Base-by-base conservation (phyloP, 768 basidiomycete genomes). In the Trametes sanguinea region DNA sequence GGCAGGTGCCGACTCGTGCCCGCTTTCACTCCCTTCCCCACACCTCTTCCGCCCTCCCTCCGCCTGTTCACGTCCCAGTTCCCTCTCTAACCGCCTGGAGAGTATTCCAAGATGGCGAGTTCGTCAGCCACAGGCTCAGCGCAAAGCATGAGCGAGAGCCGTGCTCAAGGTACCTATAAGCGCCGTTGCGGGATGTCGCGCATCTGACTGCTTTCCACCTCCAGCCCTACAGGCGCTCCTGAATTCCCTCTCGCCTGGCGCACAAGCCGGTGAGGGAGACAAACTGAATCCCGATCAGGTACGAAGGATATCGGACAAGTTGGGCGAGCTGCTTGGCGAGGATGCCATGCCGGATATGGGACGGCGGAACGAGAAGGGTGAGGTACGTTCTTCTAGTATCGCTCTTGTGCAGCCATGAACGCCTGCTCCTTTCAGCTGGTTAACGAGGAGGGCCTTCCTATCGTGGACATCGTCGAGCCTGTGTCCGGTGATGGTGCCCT, bases 401-500 rank as follows among this genome's bases (percentile, higher is more conserved):
- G 48, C 61, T 35, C 64, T 65, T 66, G 60, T 66, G 54, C 46
- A 42, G n/a, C 48, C 10, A 52, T 51, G 48, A 61, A 64, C 51
- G n/a, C 32, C 50, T 51, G 29, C 35, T 14, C 37, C 46, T 17
- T 67, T 6, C 62, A 92, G 90, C 77, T 87, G 54, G 67, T 88
- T 43, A 89, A 89, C 67, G 89, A 91, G 67, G 90, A 93, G 51
- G 90, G 89, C 3, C 81, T 90, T 42, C 90, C 90, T 10, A 87
- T 93, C 63, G 78, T 92, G 62, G 91, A 93, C 40, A 87, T 93
- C 59, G 81, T 80, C 33, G 91, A 93, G 68, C 85, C 84, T 44
- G 67, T 81, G 4, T 52, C 73, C 14, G 69, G 67, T 2, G 48
- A 51, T n/a, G 48, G 66, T 32, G 54, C 60, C n/a, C 40, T 60